phyloP scores from a whole-genome alignment of 2,329 filamentous ascomycete genomes.

The Nigrospora sphaerica region DNA sequence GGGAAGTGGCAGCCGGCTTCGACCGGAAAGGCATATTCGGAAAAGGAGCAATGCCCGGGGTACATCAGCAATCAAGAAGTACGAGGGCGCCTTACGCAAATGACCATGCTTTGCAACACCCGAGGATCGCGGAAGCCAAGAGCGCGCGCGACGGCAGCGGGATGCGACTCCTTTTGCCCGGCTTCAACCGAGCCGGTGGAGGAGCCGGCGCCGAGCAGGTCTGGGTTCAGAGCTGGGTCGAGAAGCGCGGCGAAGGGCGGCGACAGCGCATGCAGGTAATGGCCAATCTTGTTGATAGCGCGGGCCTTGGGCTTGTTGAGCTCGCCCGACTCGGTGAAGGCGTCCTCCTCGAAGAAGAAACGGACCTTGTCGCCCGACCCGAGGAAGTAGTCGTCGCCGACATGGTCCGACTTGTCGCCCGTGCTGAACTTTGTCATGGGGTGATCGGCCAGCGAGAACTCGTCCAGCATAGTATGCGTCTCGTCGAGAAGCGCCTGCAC shows the following conservation, averaged over 20 bases:
- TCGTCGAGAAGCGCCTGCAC: constrained; percentile 65
- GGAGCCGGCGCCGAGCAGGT: constrained; percentile 25
- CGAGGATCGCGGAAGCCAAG: constrained; percentile 72
- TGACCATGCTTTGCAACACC: constrained; percentile 89
- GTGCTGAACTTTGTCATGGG: constrained; percentile 93
- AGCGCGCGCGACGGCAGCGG: constrained; percentile 57
- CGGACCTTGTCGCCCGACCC: constrained; percentile 83
- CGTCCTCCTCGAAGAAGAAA: constrained; percentile 97
- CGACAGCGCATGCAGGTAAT: constrained; percentile 66
- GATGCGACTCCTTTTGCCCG: constrained; percentile 28
- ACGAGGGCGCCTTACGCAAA: constrained; percentile 45
- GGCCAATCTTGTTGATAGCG: constrained; percentile 86
- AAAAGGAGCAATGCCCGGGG: too few relatives aligned
- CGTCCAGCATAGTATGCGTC: constrained; percentile 65
- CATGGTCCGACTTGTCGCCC: constrained; percentile 66
- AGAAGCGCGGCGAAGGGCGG: constrained; percentile 56
- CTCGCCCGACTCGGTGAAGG: constrained; percentile 55
- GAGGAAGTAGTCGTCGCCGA: constrained; percentile 93
- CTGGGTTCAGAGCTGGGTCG: constrained; percentile 37
- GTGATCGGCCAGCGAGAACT: constrained; percentile 74
- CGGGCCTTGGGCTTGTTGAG: constrained; percentile 73
- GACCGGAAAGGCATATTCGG: too few relatives aligned
- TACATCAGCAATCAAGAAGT: too few relatives aligned
- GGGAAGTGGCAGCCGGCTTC: too few relatives aligned
- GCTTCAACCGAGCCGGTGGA: constrained; percentile 32